Evolutionary conservation across 306 rosid genomes (phyloP), one percentile per base, ranked within the genome.

Genomic region (Alnus rubra): DNA sequence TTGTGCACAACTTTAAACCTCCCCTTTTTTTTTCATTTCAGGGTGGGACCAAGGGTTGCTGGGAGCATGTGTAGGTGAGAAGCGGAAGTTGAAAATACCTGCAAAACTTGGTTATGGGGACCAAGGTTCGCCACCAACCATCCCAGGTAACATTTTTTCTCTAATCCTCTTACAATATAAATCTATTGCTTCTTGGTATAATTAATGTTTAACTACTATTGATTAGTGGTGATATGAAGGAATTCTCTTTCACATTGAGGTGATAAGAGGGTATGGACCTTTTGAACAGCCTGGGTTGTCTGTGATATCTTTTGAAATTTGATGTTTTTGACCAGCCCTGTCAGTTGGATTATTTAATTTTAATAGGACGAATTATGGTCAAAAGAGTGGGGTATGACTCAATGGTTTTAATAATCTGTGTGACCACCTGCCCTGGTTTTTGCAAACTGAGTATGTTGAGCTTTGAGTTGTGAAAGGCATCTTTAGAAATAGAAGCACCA

Each of bases 21-120:
- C 12, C 31, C 52, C 49, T 8, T 3, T 19, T 15, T 35, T 69
- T 58, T 75, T 52, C 13, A 80, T 76, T 83, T 72, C 87, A 95
- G 99, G 99, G 74, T 95, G 99, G 98, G 99, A 95, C 86, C 99
- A 95, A 87, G 99, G 99, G 50, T 73, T 95, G 77, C 62, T 89
- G 87, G 99, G 98, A 80, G 91, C 92, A 90, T 95, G 99, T 73
- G 82, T 93, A 1, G 98, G 99, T 54, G 99, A 95, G 93, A 95
- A 95, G 93, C 81, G 99, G 62, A 95, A 95, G 88, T 76, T 95
- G 90, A 93, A 89, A 88, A 95, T 95, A 77, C 99, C 99, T 63
- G 75, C 99, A 69, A 89, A 90, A 75, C 97, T 95, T 72, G 99
- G 99, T 13, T 95, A 95, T 80, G 99, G 99, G 45, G 92, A 86